Conservation (phyloP, 2,329 filamentous ascomycete genomes). For the Fusarium sp. region DNA sequence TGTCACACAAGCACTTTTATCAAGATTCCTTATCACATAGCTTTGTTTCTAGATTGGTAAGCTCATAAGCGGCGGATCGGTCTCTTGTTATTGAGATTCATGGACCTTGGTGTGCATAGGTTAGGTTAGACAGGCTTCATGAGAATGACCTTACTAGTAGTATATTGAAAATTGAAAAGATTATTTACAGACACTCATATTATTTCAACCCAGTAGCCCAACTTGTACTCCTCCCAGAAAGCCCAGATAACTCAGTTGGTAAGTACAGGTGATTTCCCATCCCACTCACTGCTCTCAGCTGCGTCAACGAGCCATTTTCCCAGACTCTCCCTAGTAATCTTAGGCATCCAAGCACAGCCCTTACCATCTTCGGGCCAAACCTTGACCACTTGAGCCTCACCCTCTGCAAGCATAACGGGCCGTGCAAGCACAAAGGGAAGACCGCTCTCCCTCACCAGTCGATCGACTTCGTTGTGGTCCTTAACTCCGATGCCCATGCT, state of each 20-base stretch:
- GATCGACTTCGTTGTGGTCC: slow-evolving; percentile 31
- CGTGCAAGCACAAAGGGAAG: slow-evolving; percentile 23
- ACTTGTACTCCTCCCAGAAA: background rate
- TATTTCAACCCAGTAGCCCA: too few species aligned
- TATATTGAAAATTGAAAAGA: too few species aligned
- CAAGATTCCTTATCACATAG: too few species aligned
- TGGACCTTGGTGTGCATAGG: too few species aligned
- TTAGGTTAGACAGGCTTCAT: too few species aligned
- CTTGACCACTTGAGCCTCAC: slow-evolving; percentile 12
- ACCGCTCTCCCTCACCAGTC: slow-evolving; percentile 10
- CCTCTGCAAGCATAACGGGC: slow-evolving; percentile 26
- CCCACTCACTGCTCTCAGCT: slow-evolving; percentile 14
- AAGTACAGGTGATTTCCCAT: slow-evolving; percentile 22
- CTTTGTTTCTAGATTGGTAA: too few species aligned
- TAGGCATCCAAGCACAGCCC: slow-evolving; percentile 39
- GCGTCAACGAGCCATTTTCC: slow-evolving; percentile 36
- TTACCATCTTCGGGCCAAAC: slow-evolving; percentile 37
- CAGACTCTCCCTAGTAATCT: slow-evolving; percentile 22
- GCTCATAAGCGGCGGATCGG: too few species aligned
- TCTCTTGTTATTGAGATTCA: too few species aligned
- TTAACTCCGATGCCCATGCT: slow-evolving; percentile 25
- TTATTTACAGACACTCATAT: too few species aligned
- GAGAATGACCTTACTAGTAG: too few species aligned
- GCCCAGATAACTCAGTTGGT: slow-evolving; percentile 9
- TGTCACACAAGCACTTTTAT: too few species aligned